Base-by-base conservation (phyloP, 176 grass and related monocot species). In the Oryza brachyantha region DNA sequence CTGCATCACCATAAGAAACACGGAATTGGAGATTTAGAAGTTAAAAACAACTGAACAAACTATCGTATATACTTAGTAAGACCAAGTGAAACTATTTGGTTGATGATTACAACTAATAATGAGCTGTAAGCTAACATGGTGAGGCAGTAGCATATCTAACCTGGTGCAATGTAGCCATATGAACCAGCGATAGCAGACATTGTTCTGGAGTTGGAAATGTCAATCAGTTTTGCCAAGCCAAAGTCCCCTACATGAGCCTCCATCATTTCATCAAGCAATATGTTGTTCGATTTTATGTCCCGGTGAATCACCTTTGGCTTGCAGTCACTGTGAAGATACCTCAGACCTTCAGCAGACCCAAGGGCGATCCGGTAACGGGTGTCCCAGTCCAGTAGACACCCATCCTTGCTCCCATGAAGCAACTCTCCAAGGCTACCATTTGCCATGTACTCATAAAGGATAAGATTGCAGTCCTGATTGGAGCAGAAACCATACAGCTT, bases 241-340 rank as follows among this genome's bases (percentile, higher is more conserved):
- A 97, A 97, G 80, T 97, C 94, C 27, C 94, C 91, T 28, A 97
- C 94, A 91, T 91, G 94, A 89, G 94, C 94, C 60, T 91, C 89
- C 91, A 93, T 91, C 60, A 84, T 82, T 64, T 93, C 94, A 86
- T 97, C 91, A 3, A 97, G 86, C 29, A 99, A 79, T 74, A 99
- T 96, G 29, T 99, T 99, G 55, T 99, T 99, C 3, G 96, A 99
- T 74, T 99, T 99, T 48, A 99, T 99, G 84, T 99, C 96, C 43
- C 96, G 92, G 66, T 99, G 96, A 87, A 99, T 83, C 21, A 95
- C 86, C 68, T 81, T 87, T 5, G 96, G 96, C 40, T 93, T 99
- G 80, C 96, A 99, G 79, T 99, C 92, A 0, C 72, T 88, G 58
- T 99, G 96, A 79, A 95, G 89, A 76, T 99, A 99, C 35, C 88